Percentiles rank a stretch among this genome's conserved stretches.
Conservation (phyloP, 352 stramenopile genomes). For the Globisporangium orthogonon region DNA sequence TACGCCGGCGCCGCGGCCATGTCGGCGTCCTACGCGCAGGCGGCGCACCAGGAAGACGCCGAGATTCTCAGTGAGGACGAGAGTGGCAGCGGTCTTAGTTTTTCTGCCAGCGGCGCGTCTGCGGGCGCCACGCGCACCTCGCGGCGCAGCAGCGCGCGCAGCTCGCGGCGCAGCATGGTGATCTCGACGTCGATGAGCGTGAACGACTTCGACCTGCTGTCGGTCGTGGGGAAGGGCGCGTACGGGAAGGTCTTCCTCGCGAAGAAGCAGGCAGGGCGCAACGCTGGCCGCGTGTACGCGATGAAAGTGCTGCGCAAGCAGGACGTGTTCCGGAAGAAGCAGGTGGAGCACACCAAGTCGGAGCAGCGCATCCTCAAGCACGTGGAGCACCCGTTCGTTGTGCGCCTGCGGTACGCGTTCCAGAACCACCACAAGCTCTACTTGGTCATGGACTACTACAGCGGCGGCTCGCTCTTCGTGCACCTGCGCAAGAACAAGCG, state of each 20-base stretch:
- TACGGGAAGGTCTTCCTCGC: slow-evolving; percentile 86
- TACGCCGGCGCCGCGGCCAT: slow-evolving; percentile 53
- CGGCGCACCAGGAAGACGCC: slow-evolving; percentile 58
- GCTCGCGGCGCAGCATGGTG: slow-evolving; percentile 64
- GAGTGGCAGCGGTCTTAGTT: slow-evolving; percentile 1
- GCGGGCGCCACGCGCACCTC: slow-evolving; percentile 11
- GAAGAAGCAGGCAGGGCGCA: slow-evolving; percentile 69
- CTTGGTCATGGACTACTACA: slow-evolving; percentile 89
- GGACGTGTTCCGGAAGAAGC: slow-evolving; percentile 82
- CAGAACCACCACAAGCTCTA: slow-evolving; percentile 88
- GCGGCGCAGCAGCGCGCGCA: slow-evolving; percentile 31
- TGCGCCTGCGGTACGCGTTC: slow-evolving; percentile 83
- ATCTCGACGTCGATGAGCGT: slow-evolving; percentile 80
- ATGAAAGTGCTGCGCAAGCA: slow-evolving; percentile 88
- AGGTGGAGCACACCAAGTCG: slow-evolving; percentile 85
- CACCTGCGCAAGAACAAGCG: slow-evolving; percentile 75
- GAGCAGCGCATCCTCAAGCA: slow-evolving; percentile 87
- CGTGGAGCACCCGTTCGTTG: slow-evolving; percentile 86
- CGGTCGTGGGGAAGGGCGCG: slow-evolving; percentile 81
- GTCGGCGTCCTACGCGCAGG: slow-evolving; percentile 40
- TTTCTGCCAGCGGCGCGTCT: background rate
- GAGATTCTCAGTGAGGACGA: slow-evolving; percentile 55
- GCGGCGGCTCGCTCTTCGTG: slow-evolving; percentile 78
- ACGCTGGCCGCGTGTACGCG: slow-evolving; percentile 74
- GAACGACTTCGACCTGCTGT: slow-evolving; percentile 84